Conservation (phyloP, 306 rosid species). For the Macrotyloma uniflorum region DNA sequence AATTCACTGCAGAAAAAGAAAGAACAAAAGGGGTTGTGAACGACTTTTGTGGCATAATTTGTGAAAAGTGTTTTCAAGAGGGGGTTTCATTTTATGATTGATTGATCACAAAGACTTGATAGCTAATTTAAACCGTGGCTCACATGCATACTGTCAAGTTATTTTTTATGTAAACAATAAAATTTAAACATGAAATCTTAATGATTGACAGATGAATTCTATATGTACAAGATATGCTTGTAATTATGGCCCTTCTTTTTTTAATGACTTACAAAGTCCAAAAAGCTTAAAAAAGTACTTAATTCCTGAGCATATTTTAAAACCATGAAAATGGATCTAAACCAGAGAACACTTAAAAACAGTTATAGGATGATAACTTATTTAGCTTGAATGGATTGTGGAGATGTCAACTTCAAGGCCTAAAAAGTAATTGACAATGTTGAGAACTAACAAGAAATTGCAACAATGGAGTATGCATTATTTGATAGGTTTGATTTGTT, state of each 20-base stretch:
- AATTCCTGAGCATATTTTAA: not conserved
- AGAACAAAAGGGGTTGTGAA: not conserved
- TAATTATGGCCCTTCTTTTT: not conserved
- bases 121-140: not conserved
- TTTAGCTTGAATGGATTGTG: not conserved
- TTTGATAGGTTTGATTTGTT: no score
- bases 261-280: not conserved
- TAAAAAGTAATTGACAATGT: not conserved
- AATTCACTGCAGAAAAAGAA: not conserved
- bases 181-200: not conserved
- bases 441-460: not conserved
- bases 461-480: not conserved
- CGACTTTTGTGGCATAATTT: not conserved
- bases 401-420: conserved; percentile 21
- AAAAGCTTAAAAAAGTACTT: not conserved
- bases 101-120: not conserved
- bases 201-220: conserved; percentile 18
- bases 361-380: not conserved
- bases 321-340: not conserved
- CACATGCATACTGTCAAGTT: not conserved
- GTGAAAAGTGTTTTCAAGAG: not conserved
- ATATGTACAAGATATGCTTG: not conserved
- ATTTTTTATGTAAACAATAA: not conserved
- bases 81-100: not conserved
- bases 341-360: not conserved